Base-by-base conservation (phyloP, 768 basidiomycete genomes). In the Kwoniella bestiolae region DNA sequence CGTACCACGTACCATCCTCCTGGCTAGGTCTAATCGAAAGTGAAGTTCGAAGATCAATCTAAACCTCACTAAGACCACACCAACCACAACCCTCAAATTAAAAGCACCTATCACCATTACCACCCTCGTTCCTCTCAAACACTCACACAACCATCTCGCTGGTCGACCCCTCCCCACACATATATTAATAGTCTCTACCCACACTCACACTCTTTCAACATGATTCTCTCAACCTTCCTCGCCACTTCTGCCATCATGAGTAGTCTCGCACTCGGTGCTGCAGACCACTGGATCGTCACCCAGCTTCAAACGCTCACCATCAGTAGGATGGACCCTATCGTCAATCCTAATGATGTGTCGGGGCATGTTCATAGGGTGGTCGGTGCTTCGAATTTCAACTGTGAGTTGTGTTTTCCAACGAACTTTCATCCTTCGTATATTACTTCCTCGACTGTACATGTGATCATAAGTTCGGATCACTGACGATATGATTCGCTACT, bases 271-370 rank as follows among this genome's bases (percentile, higher is more conserved):
- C 50, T 50, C 12, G 60, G 49, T 44, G 60, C 32, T 18, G 28
- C 34, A 23, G 63, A 65, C 32, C 63, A 65, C 21, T 65, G 55
- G 53, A 70, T 78, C 67, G 50, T 78, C 41, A 72, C 71, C 25
- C 38, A 68, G 9, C 38, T 56, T 16, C 46, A 61, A 23, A 55
- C 71, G 0, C 38, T 78, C 26, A 60, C 63, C 8, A 69, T 72
- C n/a, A 69, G 74, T 31, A 63, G 81, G 3, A 66, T 74, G n/a
- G 81, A 82, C 60, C 71, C 79, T 6, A 81, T 82, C 69, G 75
- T 82, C 67, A 71, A 60, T 32, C 73, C 77, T 1, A 74, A 75
- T 3, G 38, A n/a, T 1, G 60, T 82, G 26, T 56, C 66, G 16
- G 60, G 52, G 0, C 82, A 82, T 46, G 73, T 74, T 0, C 82